phyloP scores from a whole-genome alignment of 2,329 filamentous ascomycete genomes.

The Cryphonectria naterciae region DNA sequence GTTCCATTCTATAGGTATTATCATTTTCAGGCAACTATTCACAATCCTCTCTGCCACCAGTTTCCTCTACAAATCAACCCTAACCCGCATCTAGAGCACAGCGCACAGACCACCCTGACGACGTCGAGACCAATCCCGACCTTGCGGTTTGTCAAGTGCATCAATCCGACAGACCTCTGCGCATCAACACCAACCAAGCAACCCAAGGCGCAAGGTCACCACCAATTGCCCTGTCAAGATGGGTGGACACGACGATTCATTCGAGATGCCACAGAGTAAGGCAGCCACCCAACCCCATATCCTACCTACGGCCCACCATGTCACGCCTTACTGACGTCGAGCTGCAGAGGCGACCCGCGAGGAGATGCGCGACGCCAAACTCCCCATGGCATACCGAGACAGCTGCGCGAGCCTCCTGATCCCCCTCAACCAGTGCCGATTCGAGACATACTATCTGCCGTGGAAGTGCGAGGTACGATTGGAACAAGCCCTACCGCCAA shows the following conservation, averaged over 20 bases:
- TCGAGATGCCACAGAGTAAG: conserved; percentile 27
- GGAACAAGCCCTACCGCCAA: neutral
- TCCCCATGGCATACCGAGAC: conserved; percentile 91
- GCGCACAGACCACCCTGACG: conserved; percentile 11
- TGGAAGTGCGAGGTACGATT: conserved; percentile 93
- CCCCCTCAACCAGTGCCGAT: conserved; percentile 92
- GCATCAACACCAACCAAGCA: conserved; percentile 28
- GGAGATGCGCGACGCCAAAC: conserved; percentile 89
- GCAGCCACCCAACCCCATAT: neutral
- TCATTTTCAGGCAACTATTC: no score
- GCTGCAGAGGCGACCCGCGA: conserved; percentile 76
- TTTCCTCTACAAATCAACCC: neutral
- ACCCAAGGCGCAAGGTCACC: conserved; percentile 33
- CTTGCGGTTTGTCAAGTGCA: conserved; percentile 3
- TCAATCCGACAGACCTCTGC: neutral
- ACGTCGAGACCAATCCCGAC: conserved; percentile 11
- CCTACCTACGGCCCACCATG: neutral
- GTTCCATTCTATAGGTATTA: no score
- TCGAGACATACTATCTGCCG: conserved; percentile 88
- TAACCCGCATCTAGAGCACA: neutral
- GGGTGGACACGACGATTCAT: conserved; percentile 28
- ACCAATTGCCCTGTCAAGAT: conserved; percentile 34
- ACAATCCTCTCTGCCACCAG: neutral
- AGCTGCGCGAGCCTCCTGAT: conserved; percentile 94
- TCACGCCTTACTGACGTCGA: conserved; percentile 14